Evolutionary conservation across 2,329 filamentous ascomycete species (phyloP), one percentile per base, ranked within the genome.

Genomic region (Aspergillus amoenus): DNA sequence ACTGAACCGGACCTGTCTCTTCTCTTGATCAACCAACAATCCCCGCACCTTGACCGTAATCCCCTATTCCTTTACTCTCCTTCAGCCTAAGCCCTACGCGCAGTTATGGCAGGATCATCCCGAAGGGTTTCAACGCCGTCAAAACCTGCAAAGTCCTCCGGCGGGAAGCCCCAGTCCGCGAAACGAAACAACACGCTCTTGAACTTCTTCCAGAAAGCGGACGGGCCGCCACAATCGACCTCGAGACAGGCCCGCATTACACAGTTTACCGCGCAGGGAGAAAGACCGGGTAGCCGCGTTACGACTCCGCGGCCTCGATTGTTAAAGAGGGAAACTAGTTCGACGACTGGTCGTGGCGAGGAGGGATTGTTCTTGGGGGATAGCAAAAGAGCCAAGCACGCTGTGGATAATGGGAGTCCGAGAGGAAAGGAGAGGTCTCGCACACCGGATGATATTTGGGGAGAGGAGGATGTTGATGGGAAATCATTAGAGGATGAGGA

Each of bases 141-240:
- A n/a, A 71, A 68, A 15, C 66, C 69, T 5, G 12, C 34, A 37
- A 30, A 30, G 9, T 11, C 27, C 2, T 64, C 67, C 13, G 67
- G 63, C 43, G 32, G 50, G 1, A 51, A 43, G 21, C 37, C 61
- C 2, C 58, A 53, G 4, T 42, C 52, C 13, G 57, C 47, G 3
- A 74, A 71, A 55, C 61, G 62, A 39, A 90, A 90, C 65, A 79
- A 80, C 6, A 91, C 86, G 61, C 91, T 91, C 32, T 74, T 91
- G 13, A 90, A 75, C 61, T 92, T 91, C 71, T 92, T 92, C 69
- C 86, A 89, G 67, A 91, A 90, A 68, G 79, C 84, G 0, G 82
- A 84, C 40, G 82, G 83, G 12, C 73, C 74, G 0, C 73, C 52
- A 76, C 82, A 56, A 81, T 88, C 60, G 77, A 70, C 62, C 6